Evolutionary conservation across 2,329 filamentous ascomycete species (phyloP).

Genomic region (Polychaeton citri): DNA sequence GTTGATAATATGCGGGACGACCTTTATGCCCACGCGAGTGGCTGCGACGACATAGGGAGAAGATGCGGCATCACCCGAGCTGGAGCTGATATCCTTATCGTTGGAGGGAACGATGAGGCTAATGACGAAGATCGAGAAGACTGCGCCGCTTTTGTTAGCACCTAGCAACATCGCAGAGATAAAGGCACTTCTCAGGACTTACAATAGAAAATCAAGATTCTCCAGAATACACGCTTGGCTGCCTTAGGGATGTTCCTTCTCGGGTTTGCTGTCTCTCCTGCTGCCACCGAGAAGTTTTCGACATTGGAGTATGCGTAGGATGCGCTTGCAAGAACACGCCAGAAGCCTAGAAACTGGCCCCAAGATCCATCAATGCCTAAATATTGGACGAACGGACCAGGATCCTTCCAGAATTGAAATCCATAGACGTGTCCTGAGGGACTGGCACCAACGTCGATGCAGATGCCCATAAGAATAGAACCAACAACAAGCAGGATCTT

Average conservation of each 20-base stretch:
- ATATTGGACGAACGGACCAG: constrained; percentile 10
- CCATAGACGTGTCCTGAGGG: constrained; percentile 32
- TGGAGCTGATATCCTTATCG: constrained; percentile 15
- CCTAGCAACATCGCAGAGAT: no score
- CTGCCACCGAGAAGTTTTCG: constrained; percentile 32
- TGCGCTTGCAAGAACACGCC: constrained; percentile 17
- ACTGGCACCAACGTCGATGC: constrained; percentile 36
- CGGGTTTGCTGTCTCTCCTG: constrained; percentile 14
- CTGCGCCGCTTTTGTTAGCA: no score
- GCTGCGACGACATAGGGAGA: constrained; percentile 48
- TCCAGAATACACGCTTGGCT: constrained; percentile 31
- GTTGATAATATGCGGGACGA: constrained; percentile 53
- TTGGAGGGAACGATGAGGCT: constrained; percentile 29
- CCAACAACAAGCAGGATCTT: constrained; percentile 36
- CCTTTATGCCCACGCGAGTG: constrained; percentile 44
- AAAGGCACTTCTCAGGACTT: no score
- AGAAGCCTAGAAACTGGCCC: constrained; percentile 30
- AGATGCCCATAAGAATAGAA: constrained; percentile 36
- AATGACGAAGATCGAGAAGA: constrained; percentile 23
- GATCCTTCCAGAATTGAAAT: constrained; percentile 30
- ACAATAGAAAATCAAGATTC: constrained; percentile 20
- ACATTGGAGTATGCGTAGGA: constrained; percentile 25
- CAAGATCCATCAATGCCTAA: constrained; percentile 13
- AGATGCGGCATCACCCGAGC: constrained; percentile 23
- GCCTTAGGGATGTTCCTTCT: constrained; percentile 30